Conservation (phyloP, 306 rosid species). For the Gastrolobium bilobum region DNA sequence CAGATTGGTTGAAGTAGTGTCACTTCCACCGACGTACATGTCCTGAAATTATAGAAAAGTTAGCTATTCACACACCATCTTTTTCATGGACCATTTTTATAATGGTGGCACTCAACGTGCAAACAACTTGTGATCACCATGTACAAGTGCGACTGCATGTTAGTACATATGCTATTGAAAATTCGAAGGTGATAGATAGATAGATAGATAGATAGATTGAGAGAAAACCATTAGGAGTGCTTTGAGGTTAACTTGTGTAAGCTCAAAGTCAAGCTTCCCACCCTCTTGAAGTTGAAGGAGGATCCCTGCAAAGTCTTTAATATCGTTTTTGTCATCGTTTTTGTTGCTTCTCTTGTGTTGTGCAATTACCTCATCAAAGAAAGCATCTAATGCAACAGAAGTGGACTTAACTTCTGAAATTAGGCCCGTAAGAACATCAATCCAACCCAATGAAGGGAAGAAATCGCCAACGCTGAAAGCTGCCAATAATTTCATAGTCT, state of each 20-base stretch:
- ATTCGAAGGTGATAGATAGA: not conserved
- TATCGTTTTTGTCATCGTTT: no score
- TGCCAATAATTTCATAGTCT: not conserved
- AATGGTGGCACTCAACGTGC: no score
- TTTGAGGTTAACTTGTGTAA: slow-evolving; percentile 17
- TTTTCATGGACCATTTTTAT: no score
- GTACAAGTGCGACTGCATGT: no score
- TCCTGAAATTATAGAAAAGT: slow-evolving; percentile 4
- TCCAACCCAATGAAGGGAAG: not conserved
- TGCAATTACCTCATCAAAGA: no score
- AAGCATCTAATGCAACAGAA: not conserved
- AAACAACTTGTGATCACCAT: no score
- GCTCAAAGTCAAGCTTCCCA: not conserved
- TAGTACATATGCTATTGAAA: no score
- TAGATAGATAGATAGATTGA: not conserved
- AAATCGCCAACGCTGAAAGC: not conserved
- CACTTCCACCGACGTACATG: slow-evolving; percentile 34
- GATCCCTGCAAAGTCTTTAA: no score
- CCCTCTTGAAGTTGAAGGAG: no score
- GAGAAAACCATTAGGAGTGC: not conserved
- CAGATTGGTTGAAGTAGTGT: not conserved
- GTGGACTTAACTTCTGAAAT: not conserved
- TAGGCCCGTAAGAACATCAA: slow-evolving; percentile 25
- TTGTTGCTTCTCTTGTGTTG: no score
- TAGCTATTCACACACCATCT: no score